Percentiles rank a stretch among this genome's conserved stretches.
These are phyloP conservation scores for Peterozyma xylosa DNA, from an alignment of 805 yeast genomes.

Conservation along the genomic window DNA sequence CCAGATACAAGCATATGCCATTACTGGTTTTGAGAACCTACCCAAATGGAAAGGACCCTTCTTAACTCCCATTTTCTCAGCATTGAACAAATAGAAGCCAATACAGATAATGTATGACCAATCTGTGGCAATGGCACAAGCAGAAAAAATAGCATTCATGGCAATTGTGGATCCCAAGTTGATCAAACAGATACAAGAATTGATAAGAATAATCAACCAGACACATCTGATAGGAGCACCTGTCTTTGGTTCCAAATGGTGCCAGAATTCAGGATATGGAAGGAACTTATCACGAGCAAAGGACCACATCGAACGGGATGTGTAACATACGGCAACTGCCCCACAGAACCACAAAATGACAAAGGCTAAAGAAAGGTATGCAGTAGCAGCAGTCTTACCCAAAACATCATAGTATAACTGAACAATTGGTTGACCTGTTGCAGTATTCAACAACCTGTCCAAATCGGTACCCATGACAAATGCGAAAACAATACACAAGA, in stretches of 20 bases:
- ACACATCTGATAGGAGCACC: conserved; percentile 36
- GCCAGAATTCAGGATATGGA: conserved; percentile 36
- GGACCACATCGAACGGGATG: conserved; percentile 47
- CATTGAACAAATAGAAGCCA: conserved; percentile 31
- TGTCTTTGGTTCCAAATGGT: conserved; percentile 30
- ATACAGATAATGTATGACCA: conserved; percentile 43
- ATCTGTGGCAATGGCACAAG: conserved; percentile 43
- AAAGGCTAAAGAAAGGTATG: conserved; percentile 40
- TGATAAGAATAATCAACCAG: conserved; percentile 30
- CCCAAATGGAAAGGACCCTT: conserved; percentile 47
- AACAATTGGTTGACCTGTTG: conserved; percentile 45
- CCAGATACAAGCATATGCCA: conserved; percentile 35
- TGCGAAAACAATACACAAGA: conserved; percentile 37
- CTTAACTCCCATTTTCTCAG: conserved; percentile 34
- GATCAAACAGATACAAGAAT: conserved; percentile 37
- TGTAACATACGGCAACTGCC: conserved; percentile 40
- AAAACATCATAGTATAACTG: conserved; percentile 42
- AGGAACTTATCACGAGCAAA: conserved; percentile 50
- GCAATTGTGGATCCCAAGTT: conserved; percentile 34
- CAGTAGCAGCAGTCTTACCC: conserved; percentile 47
- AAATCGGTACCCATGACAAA: conserved; percentile 36
- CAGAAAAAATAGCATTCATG: conserved; percentile 47
- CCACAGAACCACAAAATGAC: conserved; percentile 47
- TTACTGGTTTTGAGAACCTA: conserved; percentile 28
- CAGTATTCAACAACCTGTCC: conserved; percentile 21